A percentile compares a stretch with the other conserved stretches of the same genome.
Conservation (phyloP, 805 yeast genomes). For the Priceomyces melissophilus region DNA sequence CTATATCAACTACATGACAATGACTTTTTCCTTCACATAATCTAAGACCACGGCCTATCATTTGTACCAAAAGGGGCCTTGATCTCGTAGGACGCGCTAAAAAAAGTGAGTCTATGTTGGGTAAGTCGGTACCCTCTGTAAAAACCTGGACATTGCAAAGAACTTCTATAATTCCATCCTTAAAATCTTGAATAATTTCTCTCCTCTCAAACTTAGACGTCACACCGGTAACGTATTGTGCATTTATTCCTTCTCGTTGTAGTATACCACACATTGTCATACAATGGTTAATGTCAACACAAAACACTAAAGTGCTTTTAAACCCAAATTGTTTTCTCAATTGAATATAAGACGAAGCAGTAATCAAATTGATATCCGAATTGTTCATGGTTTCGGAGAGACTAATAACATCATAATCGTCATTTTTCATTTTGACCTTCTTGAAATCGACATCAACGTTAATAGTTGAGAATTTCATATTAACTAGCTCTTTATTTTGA, state of each 20-base stretch:
- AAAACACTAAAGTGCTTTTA: slow-evolving; percentile 71
- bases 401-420: slow-evolving; percentile 54
- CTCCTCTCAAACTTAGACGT: slow-evolving; percentile 55
- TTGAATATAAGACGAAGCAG: slow-evolving; percentile 49
- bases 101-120: slow-evolving; percentile 77
- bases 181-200: slow-evolving; percentile 54
- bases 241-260: slow-evolving; percentile 56
- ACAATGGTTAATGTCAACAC: slow-evolving; percentile 72
- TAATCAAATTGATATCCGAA: slow-evolving; percentile 50
- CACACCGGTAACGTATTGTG: slow-evolving; percentile 67
- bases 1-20: slow-evolving; percentile 78
- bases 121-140: slow-evolving; percentile 94
- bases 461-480: slow-evolving; percentile 62
- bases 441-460: slow-evolving; percentile 44
- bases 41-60: slow-evolving; percentile 89
- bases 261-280: slow-evolving; percentile 50
- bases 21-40: slow-evolving; percentile 54
- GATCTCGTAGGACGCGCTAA: slow-evolving; percentile 82
- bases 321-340: slow-evolving; percentile 33
- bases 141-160: slow-evolving; percentile 85
- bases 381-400: slow-evolving; percentile 57
- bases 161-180: slow-evolving; percentile 60
- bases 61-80: slow-evolving; percentile 66
- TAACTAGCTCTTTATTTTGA: slow-evolving; percentile 62
- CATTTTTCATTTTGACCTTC: slow-evolving; percentile 24